These are phyloP conservation scores for Triadica sebifera DNA, from an alignment of 345 rosid species.

Conservation along the genomic window DNA sequence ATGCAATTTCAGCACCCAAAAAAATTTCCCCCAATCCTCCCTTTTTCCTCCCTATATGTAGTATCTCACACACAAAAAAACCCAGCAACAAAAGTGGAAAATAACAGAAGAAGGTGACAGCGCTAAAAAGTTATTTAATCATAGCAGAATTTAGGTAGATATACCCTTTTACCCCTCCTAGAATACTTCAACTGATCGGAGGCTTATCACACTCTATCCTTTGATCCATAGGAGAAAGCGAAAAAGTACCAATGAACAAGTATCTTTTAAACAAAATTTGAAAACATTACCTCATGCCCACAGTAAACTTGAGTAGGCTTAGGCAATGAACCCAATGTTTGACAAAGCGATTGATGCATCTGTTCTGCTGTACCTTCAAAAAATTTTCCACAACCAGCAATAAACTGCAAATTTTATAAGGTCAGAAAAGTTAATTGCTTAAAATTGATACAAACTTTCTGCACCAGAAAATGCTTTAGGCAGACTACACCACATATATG, in stretches of 20 bases:
- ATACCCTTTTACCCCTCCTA: too few species aligned
- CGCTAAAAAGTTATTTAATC: too few species aligned
- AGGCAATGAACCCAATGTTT: conserved; percentile 82
- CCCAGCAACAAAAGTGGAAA: too few species aligned
- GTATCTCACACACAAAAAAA: too few species aligned
- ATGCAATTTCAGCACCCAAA: too few species aligned
- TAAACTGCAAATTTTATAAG: conserved; percentile 45
- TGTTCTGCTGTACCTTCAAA: conserved; percentile 96
- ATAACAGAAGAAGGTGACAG: too few species aligned
- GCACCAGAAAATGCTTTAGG: background rate
- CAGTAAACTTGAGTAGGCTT: conserved; percentile 81
- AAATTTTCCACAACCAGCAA: conserved; percentile 90
- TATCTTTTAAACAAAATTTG: background rate
- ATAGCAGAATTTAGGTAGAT: too few species aligned
- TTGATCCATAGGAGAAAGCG: background rate
- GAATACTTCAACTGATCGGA: too few species aligned
- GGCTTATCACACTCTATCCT: too few species aligned
- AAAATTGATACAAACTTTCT: background rate
- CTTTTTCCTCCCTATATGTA: too few species aligned
- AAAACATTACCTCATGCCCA: conserved; percentile 75
- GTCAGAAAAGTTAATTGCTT: background rate
- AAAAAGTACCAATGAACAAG: background rate
- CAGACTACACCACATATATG: too few species aligned
- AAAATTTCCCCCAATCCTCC: too few species aligned
- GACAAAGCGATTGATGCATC: conserved; percentile 89